A percentile compares a stretch with the other conserved stretches of the same genome.
Evolutionary conservation across 176 grass and related monocot genomes (phyloP).

Genomic region (Carex cristatella): DNA sequence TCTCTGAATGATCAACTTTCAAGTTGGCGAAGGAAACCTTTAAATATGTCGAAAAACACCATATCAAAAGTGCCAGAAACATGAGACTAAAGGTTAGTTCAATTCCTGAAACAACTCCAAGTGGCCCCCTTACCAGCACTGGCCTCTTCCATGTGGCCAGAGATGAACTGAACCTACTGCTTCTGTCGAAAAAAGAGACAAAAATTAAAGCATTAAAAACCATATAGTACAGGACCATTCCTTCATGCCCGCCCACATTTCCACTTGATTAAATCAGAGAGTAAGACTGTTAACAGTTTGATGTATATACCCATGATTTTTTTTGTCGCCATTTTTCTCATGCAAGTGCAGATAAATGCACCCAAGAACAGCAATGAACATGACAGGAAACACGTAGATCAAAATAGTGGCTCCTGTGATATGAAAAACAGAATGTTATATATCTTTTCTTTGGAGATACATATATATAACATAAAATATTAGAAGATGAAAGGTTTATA

Average conservation of each 20-base stretch:
- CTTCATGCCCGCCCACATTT: neutral
- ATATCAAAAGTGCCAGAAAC: constrained; percentile 48
- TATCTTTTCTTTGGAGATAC: neutral
- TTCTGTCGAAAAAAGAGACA: neutral
- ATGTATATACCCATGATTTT: neutral
- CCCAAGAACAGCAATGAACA: constrained; percentile 42
- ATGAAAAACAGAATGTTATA: neutral
- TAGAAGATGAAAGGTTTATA: neutral
- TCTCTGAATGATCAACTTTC: neutral
- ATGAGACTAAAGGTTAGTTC: constrained; percentile 38
- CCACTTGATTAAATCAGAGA: neutral
- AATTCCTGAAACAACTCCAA: constrained; percentile 40
- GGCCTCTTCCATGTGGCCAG: constrained; percentile 41
- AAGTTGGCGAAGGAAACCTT: constrained; percentile 22
- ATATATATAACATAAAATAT: neutral
- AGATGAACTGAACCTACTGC: neutral
- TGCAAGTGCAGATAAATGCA: constrained; percentile 44
- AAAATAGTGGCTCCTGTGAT: constrained; percentile 27
- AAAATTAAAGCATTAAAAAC: neutral
- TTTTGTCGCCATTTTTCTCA: constrained; percentile 1
- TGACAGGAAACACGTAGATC: constrained; percentile 37
- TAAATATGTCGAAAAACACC: constrained; percentile 38
- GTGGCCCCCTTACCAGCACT: constrained; percentile 41
- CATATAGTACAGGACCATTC: neutral
- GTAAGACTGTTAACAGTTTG: neutral